Base-by-base conservation (phyloP, 352 stramenopile species). In the Phytophthora lateralis region DNA sequence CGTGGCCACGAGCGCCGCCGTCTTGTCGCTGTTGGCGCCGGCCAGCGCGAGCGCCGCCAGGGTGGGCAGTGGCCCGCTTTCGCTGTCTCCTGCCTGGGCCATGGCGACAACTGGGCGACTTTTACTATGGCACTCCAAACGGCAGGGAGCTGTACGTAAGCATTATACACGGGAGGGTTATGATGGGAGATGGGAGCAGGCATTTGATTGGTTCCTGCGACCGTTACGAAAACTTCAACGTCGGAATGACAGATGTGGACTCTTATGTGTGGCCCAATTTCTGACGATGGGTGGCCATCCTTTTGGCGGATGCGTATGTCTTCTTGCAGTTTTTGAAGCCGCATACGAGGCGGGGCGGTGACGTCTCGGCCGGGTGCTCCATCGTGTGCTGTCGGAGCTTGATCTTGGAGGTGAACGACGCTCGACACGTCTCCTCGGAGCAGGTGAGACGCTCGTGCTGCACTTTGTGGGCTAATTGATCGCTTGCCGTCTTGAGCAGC, bases 1-100 rank as follows among this genome's bases (percentile, higher is more conserved):
- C 11, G 78, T 88, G 38, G 54, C 63, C 17, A 88, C 71, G 18
- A 89, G 66, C 55, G 78, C 73, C 27, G 50, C 64, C 21, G 76
- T 88, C 66, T 90, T 80, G 59, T 79, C 72, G 9, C 81, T 73
- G 49, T 75, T 71, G 21, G 27, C 50, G 43, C 9, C 30, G 15
- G 35, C 44, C 1, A 59, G 46, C 35, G 63, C 51, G 15, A 47
- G 45, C 26, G 52, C 46, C 37, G 58, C 58, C 4, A 64, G 51
- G 17, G 64, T 61, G 1, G 65, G 53, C 59, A 69, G 32, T 10
- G 60, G 53, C 7, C 60, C 47, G 34, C 43, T 55, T 17, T 58
- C 43, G 15, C 27, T 57, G 35, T 64, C 64, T 26, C 35, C 49
- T 4, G 55, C 55, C 27, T 55, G 47, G 20, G 55, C 51, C 63